These are phyloP conservation scores for Trichoderma gamsii DNA, from an alignment of 495 filamentous ascomycete genomes.

Conservation along the genomic window DNA sequence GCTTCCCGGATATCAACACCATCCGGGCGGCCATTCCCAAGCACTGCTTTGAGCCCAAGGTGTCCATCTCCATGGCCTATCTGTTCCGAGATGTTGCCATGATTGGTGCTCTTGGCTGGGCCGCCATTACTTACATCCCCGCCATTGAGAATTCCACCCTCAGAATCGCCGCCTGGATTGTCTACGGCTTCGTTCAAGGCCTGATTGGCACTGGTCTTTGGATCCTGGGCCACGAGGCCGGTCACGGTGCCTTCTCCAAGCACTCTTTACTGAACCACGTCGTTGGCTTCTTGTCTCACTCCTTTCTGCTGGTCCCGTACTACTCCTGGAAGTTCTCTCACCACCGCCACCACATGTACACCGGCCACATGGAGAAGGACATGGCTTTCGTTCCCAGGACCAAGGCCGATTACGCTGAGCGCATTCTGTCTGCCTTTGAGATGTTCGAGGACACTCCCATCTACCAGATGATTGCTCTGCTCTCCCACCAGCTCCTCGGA, in stretches of 20 bases:
- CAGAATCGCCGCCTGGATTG: constrained; percentile 46
- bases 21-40: constrained; percentile 63
- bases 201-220: constrained; percentile 62
- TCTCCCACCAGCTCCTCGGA: constrained; percentile 50
- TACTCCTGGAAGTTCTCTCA: constrained; percentile 75
- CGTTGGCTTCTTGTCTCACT: constrained; percentile 63
- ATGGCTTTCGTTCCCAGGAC: constrained; percentile 53
- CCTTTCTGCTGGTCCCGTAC: constrained; percentile 61
- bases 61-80: constrained; percentile 49
- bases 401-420: constrained; percentile 32
- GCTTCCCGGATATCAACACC: constrained; percentile 48
- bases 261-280: constrained; percentile 56
- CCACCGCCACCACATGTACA: constrained; percentile 63
- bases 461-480: constrained; percentile 39
- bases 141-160: constrained; percentile 42
- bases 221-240: constrained; percentile 70
- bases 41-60: constrained; percentile 62
- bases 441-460: constrained; percentile 54
- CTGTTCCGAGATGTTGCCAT: constrained; percentile 54
- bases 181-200: constrained; percentile 59
- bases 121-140: constrained; percentile 47
- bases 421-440: constrained; percentile 33
- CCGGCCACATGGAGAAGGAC: constrained; percentile 54
- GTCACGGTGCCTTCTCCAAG: constrained; percentile 64
- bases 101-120: constrained; percentile 47